Evolutionary conservation across 1,139 yeast genomes (phyloP), one percentile per base, ranked within the genome.

Genomic region (Pichia sp.): DNA sequence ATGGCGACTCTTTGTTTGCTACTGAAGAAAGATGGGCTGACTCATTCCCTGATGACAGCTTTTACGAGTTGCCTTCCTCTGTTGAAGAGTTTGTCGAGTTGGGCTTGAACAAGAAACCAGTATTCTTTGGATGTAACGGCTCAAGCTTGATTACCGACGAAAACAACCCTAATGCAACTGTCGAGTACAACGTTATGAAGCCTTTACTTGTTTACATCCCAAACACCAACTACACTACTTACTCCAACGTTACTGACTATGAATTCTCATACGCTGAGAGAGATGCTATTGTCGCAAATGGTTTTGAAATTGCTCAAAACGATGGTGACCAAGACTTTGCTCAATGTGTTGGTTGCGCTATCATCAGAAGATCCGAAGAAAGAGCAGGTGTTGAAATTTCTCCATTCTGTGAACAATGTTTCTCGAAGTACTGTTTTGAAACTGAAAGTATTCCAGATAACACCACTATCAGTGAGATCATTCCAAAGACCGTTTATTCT

Each of bases 301-400:
- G 86, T 5, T 78, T 74, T 58, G 82, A 79, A 60, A 69, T 70
- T 44, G 83, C 82, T 31, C 79, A 83, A 1, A 66, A 76, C 0
- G 45, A 53, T 8, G 71, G 70, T 49, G 55, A 54, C 1, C 51
- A 51, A 12, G 67, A 70, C 36, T 83, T 71, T 63, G 68, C 76
- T 7, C 67, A 70, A 28, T 84, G 90, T 62, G 58, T 83, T 10
- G 81, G 79, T 9, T 84, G 90, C 67, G 79, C 86, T 0, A 66
- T 82, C 23, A 58, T 82, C 21, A 82, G 81, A 59, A 68, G 88
- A 58, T 72, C 75, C 36, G 75, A 76, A 56, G 87, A 82, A 55
- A 66, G 79, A 47, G 56, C 58, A 12, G 57, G 64, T 44, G 58
- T 66, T 44, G 47, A 62, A 40, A 49, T 61, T 18, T 64, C 65